Conservation (phyloP, 345 rosid genomes). For the Lumnitzera littorea region DNA sequence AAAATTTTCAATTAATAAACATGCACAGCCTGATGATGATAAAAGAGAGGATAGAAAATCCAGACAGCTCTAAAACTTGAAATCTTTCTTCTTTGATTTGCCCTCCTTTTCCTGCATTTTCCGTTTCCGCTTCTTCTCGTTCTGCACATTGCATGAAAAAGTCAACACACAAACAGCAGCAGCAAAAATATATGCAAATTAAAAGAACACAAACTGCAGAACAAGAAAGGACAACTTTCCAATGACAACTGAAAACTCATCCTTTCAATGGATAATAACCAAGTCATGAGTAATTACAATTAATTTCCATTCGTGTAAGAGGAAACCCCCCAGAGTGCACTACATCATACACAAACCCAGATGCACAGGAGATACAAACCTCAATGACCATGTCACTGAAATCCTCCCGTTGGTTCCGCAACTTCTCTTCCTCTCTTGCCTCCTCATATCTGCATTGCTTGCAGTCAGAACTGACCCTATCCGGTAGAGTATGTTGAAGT, state of each 20-base stretch:
- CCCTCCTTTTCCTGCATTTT: slow-evolving; percentile 92
- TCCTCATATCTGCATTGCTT: slow-evolving; percentile 69
- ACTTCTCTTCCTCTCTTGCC: slow-evolving; percentile 95
- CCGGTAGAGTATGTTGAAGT: neutral
- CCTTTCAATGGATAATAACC: neutral
- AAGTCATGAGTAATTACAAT: neutral
- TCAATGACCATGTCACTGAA: slow-evolving; percentile 99
- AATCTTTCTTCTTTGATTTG: slow-evolving; percentile 89
- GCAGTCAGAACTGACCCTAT: slow-evolving; percentile 3
- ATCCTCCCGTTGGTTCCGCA: slow-evolving; percentile 85
- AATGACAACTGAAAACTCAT: neutral
- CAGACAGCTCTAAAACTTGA: slow-evolving; percentile 43
- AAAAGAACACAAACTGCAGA: neutral
- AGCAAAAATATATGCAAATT: neutral
- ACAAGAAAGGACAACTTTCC: too few relatives aligned
- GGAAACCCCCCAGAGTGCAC: neutral
- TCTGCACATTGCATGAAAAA: slow-evolving; percentile 34
- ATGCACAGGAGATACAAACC: slow-evolving; percentile 32
- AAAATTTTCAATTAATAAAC: too few relatives aligned
- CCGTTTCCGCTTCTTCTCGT: slow-evolving; percentile 89
- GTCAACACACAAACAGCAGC: neutral
- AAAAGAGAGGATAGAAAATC: too few relatives aligned
- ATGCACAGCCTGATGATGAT: too few relatives aligned
- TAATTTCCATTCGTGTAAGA: neutral
- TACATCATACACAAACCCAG: neutral